A percentile compares a stretch with the other conserved stretches of the same genome.
These are phyloP conservation scores for Musa acuminata DNA, from an alignment of 176 grass and related monocot genomes.

Conservation along the genomic window DNA sequence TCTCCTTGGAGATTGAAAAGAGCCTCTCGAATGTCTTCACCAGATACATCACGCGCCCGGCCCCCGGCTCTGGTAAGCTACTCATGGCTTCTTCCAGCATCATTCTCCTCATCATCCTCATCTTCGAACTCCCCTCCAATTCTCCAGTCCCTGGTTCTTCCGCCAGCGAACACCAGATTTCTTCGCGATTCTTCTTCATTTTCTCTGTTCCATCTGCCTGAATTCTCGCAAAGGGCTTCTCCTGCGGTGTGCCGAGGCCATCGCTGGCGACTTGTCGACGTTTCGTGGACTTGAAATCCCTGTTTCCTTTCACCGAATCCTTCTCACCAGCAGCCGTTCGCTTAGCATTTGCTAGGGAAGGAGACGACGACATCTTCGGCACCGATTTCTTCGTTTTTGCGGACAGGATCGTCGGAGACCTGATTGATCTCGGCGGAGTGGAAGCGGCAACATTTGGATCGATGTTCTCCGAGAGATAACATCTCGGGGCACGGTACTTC, in stretches of 20 bases:
- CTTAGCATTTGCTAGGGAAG: neutral
- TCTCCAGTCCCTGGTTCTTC: neutral
- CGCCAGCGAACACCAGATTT: no score
- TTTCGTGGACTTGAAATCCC: no score
- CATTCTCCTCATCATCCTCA: conserved; percentile 18
- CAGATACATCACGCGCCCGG: conserved; percentile 54
- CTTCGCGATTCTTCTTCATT: no score
- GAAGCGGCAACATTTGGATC: neutral
- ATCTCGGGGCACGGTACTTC: neutral
- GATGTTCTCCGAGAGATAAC: neutral
- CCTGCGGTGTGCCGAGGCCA: no score
- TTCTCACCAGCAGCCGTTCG: no score
- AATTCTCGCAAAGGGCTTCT: no score
- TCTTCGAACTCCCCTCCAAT: conserved; percentile 4
- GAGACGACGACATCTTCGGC: neutral
- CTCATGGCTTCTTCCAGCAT: conserved; percentile 37
- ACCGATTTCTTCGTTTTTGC: neutral
- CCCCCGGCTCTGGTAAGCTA: conserved; percentile 38
- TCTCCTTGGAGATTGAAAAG: conserved; percentile 21
- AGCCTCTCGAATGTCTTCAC: conserved; percentile 55
- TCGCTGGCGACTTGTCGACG: no score
- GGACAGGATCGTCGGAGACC: neutral
- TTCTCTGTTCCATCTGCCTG: no score
- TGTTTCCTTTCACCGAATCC: no score
- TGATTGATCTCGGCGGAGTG: neutral